A percentile compares a stretch with the other conserved stretches of the same genome.
Conservation (phyloP, 2,329 filamentous ascomycete species). For the Xylariomycetidae sp. region DNA sequence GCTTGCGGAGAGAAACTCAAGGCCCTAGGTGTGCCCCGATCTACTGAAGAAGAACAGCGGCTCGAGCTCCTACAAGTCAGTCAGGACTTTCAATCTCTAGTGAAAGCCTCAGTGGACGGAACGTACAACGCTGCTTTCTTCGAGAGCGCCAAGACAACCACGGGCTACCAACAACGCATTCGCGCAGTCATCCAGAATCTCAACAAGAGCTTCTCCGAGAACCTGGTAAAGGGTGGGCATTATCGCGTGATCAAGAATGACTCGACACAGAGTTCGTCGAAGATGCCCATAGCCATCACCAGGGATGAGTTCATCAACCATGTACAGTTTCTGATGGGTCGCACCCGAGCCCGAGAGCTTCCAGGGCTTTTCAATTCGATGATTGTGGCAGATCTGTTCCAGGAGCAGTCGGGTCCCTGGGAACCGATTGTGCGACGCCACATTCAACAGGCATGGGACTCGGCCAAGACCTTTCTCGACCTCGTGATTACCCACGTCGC, state of each 20-base stretch:
- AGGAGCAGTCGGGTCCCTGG: constrained; percentile 55
- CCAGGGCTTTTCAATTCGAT: constrained; percentile 57
- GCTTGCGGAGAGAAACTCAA: constrained; percentile 33
- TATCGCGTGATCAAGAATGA: constrained; percentile 20
- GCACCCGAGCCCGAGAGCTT: constrained; percentile 50
- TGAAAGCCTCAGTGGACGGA: constrained; percentile 45
- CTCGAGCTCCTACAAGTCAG: constrained; percentile 42
- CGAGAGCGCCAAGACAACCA: constrained; percentile 22
- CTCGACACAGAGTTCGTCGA: not conserved
- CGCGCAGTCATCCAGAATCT: constrained; percentile 50
- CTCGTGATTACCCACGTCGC: constrained; percentile 39
- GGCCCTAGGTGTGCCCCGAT: constrained; percentile 44
- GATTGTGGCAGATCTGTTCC: constrained; percentile 55
- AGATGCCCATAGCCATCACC: constrained; percentile 13
- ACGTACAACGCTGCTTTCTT: constrained; percentile 51
- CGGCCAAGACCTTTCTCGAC: constrained; percentile 41
- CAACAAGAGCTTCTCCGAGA: constrained; percentile 40
- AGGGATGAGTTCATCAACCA: constrained; percentile 35
- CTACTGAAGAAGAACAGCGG: constrained; percentile 41
- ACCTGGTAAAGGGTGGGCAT: constrained; percentile 39
- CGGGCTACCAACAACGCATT: constrained; percentile 39
- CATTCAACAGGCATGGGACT: constrained; percentile 40
- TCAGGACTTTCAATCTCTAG: constrained; percentile 37
- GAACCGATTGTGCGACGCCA: constrained; percentile 41
- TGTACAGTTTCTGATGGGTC: constrained; percentile 33